Percentiles rank a stretch among this genome's conserved stretches.
Conservation (phyloP, 768 basidiomycete genomes). For the Boletus huronensis region DNA sequence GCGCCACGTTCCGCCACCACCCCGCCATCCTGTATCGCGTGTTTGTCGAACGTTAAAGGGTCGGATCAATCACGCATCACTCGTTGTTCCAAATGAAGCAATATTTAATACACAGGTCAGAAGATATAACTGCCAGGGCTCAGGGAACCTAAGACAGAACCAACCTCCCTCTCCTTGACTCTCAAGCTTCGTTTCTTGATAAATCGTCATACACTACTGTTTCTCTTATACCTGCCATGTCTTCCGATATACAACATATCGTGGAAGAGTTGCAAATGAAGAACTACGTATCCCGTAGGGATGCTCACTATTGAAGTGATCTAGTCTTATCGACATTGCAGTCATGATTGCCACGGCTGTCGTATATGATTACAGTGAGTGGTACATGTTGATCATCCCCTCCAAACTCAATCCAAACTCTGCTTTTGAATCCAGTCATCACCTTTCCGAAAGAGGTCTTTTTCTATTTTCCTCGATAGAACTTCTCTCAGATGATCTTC, state of each 20-base stretch:
- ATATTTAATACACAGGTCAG: too few relatives aligned
- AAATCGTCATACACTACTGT: too few relatives aligned
- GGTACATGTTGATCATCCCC: not conserved
- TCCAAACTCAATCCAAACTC: not conserved
- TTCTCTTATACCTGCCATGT: constrained; percentile 3
- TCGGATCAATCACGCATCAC: too few relatives aligned
- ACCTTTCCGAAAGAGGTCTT: constrained; percentile 16
- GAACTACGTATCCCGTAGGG: constrained; percentile 1
- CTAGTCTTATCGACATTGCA: constrained; percentile 4
- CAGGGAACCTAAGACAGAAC: too few relatives aligned
- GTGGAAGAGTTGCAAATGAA: not conserved
- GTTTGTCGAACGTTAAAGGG: too few relatives aligned
- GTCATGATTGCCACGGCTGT: not conserved
- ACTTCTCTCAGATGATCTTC: not conserved
- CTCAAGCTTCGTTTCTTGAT: too few relatives aligned
- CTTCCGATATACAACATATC: constrained; percentile 1
- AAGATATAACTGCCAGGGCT: too few relatives aligned
- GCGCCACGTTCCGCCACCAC: too few relatives aligned
- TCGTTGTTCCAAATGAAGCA: too few relatives aligned
- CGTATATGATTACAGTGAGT: not conserved
- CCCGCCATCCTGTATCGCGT: too few relatives aligned
- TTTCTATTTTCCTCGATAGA: not conserved
- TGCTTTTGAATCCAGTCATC: constrained; percentile 7
- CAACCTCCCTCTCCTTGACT: too few relatives aligned
- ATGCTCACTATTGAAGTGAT: not conserved